phyloP scores from a whole-genome alignment of 805 yeast genomes.

The Saturnispora bothae region DNA sequence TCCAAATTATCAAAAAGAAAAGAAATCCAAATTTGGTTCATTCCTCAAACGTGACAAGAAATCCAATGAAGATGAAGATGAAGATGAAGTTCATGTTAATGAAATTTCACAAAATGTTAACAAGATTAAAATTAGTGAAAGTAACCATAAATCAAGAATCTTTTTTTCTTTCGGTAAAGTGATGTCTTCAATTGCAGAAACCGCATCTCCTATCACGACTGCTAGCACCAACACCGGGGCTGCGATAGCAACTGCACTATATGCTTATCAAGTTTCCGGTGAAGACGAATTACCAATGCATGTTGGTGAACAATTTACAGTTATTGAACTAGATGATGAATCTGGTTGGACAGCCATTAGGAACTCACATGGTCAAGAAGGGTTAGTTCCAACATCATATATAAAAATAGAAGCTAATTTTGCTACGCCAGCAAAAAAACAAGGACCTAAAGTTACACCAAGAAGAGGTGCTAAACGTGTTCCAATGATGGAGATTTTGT shows the following conservation, averaged over 20 bases:
- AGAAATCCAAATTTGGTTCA: constrained; percentile 41
- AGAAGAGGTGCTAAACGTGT: constrained; percentile 59
- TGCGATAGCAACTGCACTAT: constrained; percentile 38
- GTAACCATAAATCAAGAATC: constrained; percentile 18
- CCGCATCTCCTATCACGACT: neutral
- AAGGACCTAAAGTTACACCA: constrained; percentile 70
- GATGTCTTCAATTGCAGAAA: constrained; percentile 9
- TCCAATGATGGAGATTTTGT: constrained; percentile 56
- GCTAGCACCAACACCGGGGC: neutral
- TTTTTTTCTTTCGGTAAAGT: constrained; percentile 20
- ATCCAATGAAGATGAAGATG: constrained; percentile 10
- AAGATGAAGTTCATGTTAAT: constrained; percentile 19
- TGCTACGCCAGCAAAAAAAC: constrained; percentile 25
- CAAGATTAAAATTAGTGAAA: constrained; percentile 15
- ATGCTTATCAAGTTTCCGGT: constrained; percentile 56
- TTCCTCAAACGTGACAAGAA: constrained; percentile 17
- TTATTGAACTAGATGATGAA: constrained; percentile 69
- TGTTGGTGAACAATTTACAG: constrained; percentile 50
- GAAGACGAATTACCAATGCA: constrained; percentile 60
- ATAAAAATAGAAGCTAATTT: constrained; percentile 33
- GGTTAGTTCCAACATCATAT: constrained; percentile 82
- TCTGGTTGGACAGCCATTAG: constrained; percentile 80
- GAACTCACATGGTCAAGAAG: constrained; percentile 38
- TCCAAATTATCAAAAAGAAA: constrained; percentile 41
- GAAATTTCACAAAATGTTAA: constrained; percentile 23